Evolutionary conservation across 495 filamentous ascomycete genomes (phyloP), one percentile per base, ranked within the genome.

Genomic region (Aspergillus hancockii): DNA sequence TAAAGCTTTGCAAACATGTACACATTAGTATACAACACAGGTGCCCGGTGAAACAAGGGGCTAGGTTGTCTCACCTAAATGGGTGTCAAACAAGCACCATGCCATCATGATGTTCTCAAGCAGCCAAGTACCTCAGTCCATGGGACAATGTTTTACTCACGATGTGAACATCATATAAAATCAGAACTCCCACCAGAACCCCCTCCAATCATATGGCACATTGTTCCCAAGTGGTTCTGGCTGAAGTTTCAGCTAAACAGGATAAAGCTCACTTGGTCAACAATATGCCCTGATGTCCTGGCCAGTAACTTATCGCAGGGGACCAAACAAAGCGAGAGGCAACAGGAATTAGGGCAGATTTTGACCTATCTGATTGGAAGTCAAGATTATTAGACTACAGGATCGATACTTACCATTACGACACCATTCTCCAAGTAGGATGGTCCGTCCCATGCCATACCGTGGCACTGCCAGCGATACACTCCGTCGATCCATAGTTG

Each of bases 381-480:
- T 16, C 38, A 14, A n/a, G 16, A 12, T 36, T 36, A 36, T 36
- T 10, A 10, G 34, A 36, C 34, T 36, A 36, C 3, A 36, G 7
- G 25, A 28, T 50, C 43, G 23, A 9, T 22, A 46, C 3, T 28
- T 16, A 30, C 13, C 22, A 62, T 62, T 62, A 62, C 59, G 59
- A 62, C 54, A 58, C 60, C 45, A 58, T 55, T 56, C 54, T 52
- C 49, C 19, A 12, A 28, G 4, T 34, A 22, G 51, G 47, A 25
- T 51, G 55, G 45, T 22, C 23, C 19, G 28, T 41, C 3, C 30
- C 49, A 52, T 34, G 38, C 30, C 30, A 49, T 43, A 21, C 21
- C 40, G 40, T 47, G 54, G 41, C 7, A 23, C n/a, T 19, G 16
- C 54, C 41, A 49, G n/a, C 38, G 16, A 41, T 41, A 41, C 38